Evolutionary conservation across 768 basidiomycete species (phyloP).

Genomic region (Russula olivacea): DNA sequence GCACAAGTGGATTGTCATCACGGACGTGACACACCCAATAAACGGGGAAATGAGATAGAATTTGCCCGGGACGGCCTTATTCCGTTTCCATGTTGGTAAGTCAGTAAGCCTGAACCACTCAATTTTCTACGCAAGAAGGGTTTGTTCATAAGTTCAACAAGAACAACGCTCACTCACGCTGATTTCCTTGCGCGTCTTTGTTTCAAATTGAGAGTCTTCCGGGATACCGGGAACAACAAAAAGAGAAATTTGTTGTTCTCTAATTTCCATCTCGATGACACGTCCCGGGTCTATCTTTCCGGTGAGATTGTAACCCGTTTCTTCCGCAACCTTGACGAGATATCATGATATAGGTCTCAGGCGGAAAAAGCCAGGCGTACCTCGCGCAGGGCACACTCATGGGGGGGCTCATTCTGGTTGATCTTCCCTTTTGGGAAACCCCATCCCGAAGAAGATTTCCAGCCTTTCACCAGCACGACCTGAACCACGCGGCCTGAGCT

Average conservation of each 20-base stretch:
- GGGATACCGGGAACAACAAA: slow-evolving; percentile 86
- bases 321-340: slow-evolving; percentile 75
- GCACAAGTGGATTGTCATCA: slow-evolving; percentile 18
- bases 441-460: slow-evolving; percentile 96
- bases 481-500: slow-evolving; percentile 32
- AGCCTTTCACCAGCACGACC: slow-evolving; percentile 98
- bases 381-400: slow-evolving; percentile 86
- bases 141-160: slow-evolving; percentile 14
- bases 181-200: slow-evolving; percentile 96
- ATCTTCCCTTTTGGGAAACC: slow-evolving; percentile 99
- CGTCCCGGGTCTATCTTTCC: slow-evolving; percentile 59
- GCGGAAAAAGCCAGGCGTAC: slow-evolving; percentile 39
- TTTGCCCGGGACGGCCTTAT: slow-evolving; percentile 61
- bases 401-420: slow-evolving; percentile 83
- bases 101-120: slow-evolving; percentile 91
- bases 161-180: slow-evolving; percentile 53
- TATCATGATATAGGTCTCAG: not conserved
- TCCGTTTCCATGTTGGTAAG: slow-evolving; percentile 88
- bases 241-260: slow-evolving; percentile 85
- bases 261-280: slow-evolving; percentile 80
- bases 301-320: slow-evolving; percentile 88
- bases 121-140: slow-evolving; percentile 62
- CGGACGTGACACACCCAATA: slow-evolving; percentile 51
- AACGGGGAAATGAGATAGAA: slow-evolving; percentile 96
- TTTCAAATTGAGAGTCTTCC: slow-evolving; percentile 85